phyloP scores from a whole-genome alignment of 1,139 yeast genomes.

The Protomyces lactucae-debilis region DNA sequence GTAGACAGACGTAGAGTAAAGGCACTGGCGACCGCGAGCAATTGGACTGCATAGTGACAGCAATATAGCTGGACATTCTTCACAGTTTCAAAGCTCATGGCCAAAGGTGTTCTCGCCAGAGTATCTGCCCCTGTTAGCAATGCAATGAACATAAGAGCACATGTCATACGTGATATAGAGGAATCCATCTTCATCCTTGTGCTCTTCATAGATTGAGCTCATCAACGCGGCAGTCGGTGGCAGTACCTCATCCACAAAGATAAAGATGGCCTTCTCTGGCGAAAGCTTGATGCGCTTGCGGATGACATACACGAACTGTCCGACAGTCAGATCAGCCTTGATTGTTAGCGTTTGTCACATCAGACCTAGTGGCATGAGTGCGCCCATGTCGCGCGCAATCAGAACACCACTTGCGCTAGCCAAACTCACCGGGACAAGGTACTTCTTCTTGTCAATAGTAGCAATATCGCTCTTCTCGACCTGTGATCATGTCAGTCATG shows the following conservation, averaged over 20 bases:
- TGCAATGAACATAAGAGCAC: background rate
- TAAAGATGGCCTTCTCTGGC: constrained; percentile 60
- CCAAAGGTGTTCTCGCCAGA: constrained; percentile 1
- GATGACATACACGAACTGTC: constrained; percentile 95
- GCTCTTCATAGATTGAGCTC: constrained; percentile 92
- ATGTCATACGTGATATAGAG: constrained; percentile 70
- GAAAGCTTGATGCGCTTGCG: constrained; percentile 94
- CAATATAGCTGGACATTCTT: background rate
- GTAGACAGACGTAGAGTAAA: too few relatives aligned
- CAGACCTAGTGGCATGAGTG: background rate
- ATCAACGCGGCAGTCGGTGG: constrained; percentile 98
- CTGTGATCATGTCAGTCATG: background rate
- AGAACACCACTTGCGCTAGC: background rate
- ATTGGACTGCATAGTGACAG: too few relatives aligned
- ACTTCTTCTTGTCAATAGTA: constrained; percentile 93
- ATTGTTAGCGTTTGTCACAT: background rate
- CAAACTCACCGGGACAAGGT: constrained; percentile 64
- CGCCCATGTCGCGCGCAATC: background rate
- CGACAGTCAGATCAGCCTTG: constrained; percentile 81
- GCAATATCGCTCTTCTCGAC: constrained; percentile 92
- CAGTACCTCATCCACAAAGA: constrained; percentile 68
- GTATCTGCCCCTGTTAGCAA: background rate
- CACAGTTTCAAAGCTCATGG: background rate
- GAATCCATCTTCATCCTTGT: constrained; percentile 96
- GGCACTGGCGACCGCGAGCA: too few relatives aligned